Evolutionary conservation across 2,329 filamentous ascomycete genomes (phyloP).

Genomic region (Fusarium verrucosum): DNA sequence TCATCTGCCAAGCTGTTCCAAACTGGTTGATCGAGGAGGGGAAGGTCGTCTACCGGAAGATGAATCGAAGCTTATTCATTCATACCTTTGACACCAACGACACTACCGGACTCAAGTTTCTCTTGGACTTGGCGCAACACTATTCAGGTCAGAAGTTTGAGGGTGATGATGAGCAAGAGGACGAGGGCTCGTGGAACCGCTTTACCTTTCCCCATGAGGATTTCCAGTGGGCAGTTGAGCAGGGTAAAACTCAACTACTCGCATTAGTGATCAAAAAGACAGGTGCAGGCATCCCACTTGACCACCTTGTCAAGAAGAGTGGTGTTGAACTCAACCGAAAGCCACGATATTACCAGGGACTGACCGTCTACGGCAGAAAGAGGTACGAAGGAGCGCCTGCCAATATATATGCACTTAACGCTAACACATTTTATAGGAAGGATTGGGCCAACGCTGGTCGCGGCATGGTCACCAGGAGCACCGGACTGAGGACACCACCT

Average conservation of each 20-base stretch:
- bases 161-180: slow-evolving; percentile 48
- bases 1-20: slow-evolving; percentile 57
- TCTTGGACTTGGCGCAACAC: slow-evolving; percentile 64
- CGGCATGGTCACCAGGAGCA: slow-evolving; percentile 51
- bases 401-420: not conserved
- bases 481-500: slow-evolving; percentile 62
- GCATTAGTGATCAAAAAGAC: slow-evolving; percentile 71
- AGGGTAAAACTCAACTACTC: slow-evolving; percentile 66
- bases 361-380: slow-evolving; percentile 80
- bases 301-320: slow-evolving; percentile 71
- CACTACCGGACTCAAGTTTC: slow-evolving; percentile 60
- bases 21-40: slow-evolving; percentile 49
- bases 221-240: slow-evolving; percentile 57
- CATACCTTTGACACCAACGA: slow-evolving; percentile 65
- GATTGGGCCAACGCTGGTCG: slow-evolving; percentile 78
- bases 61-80: slow-evolving; percentile 47
- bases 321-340: slow-evolving; percentile 71
- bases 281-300: slow-evolving; percentile 75
- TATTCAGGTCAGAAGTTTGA: slow-evolving; percentile 53
- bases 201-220: slow-evolving; percentile 53
- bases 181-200: slow-evolving; percentile 46
- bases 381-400: slow-evolving; percentile 46
- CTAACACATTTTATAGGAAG: slow-evolving; percentile 48
- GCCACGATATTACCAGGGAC: slow-evolving; percentile 78
- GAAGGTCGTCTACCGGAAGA: slow-evolving; percentile 19